A percentile compares a stretch with the other conserved stretches of the same genome.
Evolutionary conservation across 2,329 filamentous ascomycete genomes (phyloP).

Genomic region (Blumeria hordei): DNA sequence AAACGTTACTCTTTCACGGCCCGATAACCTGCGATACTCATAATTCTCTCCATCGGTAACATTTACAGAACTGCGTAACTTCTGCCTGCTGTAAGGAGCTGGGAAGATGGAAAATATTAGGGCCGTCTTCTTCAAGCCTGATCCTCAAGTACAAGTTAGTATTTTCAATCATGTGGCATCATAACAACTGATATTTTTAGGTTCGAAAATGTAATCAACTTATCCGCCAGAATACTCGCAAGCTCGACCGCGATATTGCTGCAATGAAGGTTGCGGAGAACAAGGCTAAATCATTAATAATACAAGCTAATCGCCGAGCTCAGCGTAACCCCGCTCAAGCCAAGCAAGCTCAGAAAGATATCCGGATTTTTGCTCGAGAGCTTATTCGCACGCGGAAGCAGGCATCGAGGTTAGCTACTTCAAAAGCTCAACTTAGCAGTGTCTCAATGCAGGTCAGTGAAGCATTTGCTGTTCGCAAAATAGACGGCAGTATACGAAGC

Average conservation of each 20-base stretch:
- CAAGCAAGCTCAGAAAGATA: constrained; percentile 58
- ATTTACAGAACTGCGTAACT: too few relatives aligned
- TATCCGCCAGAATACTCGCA: constrained; percentile 72
- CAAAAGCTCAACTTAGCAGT: constrained; percentile 73
- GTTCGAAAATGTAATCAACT: constrained; percentile 87
- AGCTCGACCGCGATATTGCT: constrained; percentile 79
- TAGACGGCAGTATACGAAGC: constrained; percentile 71
- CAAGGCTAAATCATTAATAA: constrained; percentile 68
- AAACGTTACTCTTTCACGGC: too few relatives aligned
- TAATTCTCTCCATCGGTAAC: too few relatives aligned
- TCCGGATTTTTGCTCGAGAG: constrained; percentile 71
- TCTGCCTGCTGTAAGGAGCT: too few relatives aligned
- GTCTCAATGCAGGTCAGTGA: constrained; percentile 97
- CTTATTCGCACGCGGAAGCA: constrained; percentile 64
- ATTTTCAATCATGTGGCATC: constrained; percentile 2
- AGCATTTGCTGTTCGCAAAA: constrained; percentile 84
- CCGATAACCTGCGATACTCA: too few relatives aligned
- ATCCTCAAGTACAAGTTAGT: constrained; percentile 73
- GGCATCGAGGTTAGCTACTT: constrained; percentile 49
- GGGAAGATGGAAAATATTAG: constrained; percentile 59
- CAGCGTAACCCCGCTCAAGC: constrained; percentile 58
- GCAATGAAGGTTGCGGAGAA: constrained; percentile 54
- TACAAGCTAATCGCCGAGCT: constrained; percentile 58
- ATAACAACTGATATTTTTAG: constrained; percentile 22
- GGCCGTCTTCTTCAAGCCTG: constrained; percentile 71